Evolutionary conservation across 2,329 filamentous ascomycete genomes (phyloP).

Genomic region (Phaeosphaeriaceae sp.): DNA sequence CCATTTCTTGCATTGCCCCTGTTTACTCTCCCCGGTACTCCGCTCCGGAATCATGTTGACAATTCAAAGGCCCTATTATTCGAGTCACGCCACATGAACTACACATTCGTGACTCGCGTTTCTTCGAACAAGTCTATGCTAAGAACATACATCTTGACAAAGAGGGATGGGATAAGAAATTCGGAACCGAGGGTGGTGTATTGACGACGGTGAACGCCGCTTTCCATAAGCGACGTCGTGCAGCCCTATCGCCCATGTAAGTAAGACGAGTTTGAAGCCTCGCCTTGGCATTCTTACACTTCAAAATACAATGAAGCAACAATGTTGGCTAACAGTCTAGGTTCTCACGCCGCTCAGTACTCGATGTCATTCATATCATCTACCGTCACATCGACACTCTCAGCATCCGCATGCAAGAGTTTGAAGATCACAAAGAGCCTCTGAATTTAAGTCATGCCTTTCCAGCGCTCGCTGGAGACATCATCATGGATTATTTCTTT

Average conservation of each 20-base stretch:
- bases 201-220: conserved; percentile 36
- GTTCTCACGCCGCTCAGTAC: conserved; percentile 45
- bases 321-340: conserved; percentile 26
- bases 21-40: too few relatives aligned
- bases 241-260: conserved; percentile 41
- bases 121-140: conserved; percentile 45
- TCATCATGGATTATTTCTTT: conserved; percentile 54
- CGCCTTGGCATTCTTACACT: neutral
- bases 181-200: conserved; percentile 36
- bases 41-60: neutral
- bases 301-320: too few relatives aligned
- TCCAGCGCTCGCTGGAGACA: conserved; percentile 53
- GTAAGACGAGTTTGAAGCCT: conserved; percentile 10
- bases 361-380: conserved; percentile 46
- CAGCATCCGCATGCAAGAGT: conserved; percentile 36
- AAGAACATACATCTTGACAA: conserved; percentile 42
- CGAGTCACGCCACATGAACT: conserved; percentile 53
- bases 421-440: conserved; percentile 37
- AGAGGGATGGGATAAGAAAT: conserved; percentile 43
- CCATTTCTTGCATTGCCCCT: neutral
- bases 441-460: conserved; percentile 43
- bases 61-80: conserved; percentile 47
- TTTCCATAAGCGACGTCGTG: conserved; percentile 40
- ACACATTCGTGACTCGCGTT: conserved; percentile 51
- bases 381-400: conserved; percentile 43